Evolutionary conservation across 2,329 filamentous ascomycete species (phyloP).

Genomic region (Alternaria brassicicola): DNA sequence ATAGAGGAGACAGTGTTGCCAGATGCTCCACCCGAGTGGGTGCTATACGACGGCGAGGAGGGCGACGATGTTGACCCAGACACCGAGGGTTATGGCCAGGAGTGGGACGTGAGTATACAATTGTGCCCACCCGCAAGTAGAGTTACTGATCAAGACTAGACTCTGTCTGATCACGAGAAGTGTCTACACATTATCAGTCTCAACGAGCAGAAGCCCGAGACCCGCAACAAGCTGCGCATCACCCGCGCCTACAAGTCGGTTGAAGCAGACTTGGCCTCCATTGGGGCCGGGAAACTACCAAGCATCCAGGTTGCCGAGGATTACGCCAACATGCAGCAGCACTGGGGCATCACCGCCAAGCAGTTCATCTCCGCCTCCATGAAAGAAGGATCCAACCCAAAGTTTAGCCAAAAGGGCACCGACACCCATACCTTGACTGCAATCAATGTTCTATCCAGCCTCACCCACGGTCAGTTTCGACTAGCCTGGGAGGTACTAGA

Average conservation of each 20-base stretch:
- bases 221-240: slow-evolving; percentile 16
- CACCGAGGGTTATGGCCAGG: neutral
- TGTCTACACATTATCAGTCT: slow-evolving; percentile 14
- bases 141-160: neutral
- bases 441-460: neutral
- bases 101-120: slow-evolving; percentile 9
- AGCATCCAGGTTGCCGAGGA: neutral
- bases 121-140: fast-evolving
- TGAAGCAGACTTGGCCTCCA: neutral
- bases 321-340: slow-evolving; percentile 1
- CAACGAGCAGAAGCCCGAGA: slow-evolving; percentile 3
- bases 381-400: neutral
- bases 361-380: slow-evolving; percentile 4
- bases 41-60: slow-evolving; percentile 16
- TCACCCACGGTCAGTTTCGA: slow-evolving; percentile 15
- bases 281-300: neutral
- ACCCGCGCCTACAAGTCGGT: slow-evolving; percentile 11
- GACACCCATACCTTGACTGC: neutral
- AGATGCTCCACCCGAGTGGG: slow-evolving; percentile 9
- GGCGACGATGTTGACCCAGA: slow-evolving; percentile 10
- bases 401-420: neutral
- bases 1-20: slow-evolving; percentile 11
- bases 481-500: slow-evolving; percentile 4
- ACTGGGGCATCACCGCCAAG: slow-evolving; percentile 7
- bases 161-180: slow-evolving; percentile 17